Evolutionary conservation across 164 flowering plant genomes (phyloP), one percentile per base, ranked within the genome.

Genomic region (Warburgia ugandensis): DNA sequence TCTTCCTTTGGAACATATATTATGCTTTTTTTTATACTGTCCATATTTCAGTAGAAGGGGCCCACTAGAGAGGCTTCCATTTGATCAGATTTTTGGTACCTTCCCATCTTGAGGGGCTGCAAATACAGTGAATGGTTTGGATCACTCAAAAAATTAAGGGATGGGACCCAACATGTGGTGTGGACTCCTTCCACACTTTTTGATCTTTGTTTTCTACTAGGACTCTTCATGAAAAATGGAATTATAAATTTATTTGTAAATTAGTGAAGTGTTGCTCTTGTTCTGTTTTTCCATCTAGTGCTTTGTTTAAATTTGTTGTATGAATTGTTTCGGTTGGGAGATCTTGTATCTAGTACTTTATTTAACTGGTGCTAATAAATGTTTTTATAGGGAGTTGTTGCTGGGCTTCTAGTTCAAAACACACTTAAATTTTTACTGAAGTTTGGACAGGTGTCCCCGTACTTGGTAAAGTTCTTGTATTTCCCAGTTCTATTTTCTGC

Each of bases 361-460:
- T 17, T 17, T 30, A 49, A 19, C 3, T 49, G 30, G 14, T 49
- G 52, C 13, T 33, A 47, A 42, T 46, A n/a, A n/a, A n/a, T 59
- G 47, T 48, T 45, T 60, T 63, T 44, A 13, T 55, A 92, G 98
- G 98, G 98, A 30, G 88, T 92, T 71, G 91, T 92, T 58, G 98
- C 98, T 42, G 98, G 98, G 51, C 85, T 92, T 59, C 71, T 92
- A 23, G 96, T 88, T 41, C 98, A 92, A 76, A 92, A 92, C 59
- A 75, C 98, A 3, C 82, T 92, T 13, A 92, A 92, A 61, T 86
- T 71, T 75, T 72, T 92, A 69, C 78, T 92, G 10, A 67, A 76
- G 27, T 92, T 92, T 77, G 98, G 98, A 61, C 69, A 69, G n/a
- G 96, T 87, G 35, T 77, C 96, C 38, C 92, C 86, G 22, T 92